Percentiles rank a stretch among this genome's conserved stretches.
These are phyloP conservation scores for Paralagenidium karlingii DNA, from an alignment of 352 stramenopile genomes.

Conservation along the genomic window DNA sequence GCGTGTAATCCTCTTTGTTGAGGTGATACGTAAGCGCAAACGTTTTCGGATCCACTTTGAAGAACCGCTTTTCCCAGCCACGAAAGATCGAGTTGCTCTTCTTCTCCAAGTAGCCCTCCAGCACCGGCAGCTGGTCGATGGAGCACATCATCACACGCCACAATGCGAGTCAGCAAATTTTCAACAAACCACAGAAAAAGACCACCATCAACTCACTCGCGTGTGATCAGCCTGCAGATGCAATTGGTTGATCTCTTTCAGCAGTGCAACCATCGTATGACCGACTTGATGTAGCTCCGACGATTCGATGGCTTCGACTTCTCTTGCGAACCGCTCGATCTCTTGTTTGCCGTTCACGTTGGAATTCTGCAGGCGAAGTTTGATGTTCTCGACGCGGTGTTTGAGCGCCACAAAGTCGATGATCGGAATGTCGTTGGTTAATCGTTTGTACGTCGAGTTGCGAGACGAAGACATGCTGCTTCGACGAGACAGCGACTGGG, in stretches of 20 bases:
- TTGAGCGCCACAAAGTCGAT: conserved; percentile 28
- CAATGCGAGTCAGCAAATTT: too few species aligned
- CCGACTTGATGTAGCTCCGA: conserved; percentile 29
- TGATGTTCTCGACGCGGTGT: conserved; percentile 33
- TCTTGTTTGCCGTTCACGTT: conserved; percentile 27
- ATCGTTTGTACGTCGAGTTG: conserved; percentile 1
- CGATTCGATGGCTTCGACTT: conserved; percentile 20
- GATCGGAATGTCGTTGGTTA: conserved; percentile 12
- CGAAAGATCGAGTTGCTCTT: conserved; percentile 69
- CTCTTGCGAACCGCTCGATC: conserved; percentile 18
- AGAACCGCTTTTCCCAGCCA: conserved; percentile 51
- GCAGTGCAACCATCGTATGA: conserved; percentile 30
- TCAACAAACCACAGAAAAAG: too few species aligned
- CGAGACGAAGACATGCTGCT: too few species aligned
- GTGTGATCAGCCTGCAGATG: conserved; percentile 16
- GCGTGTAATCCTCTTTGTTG: conserved; percentile 38
- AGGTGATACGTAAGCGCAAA: conserved; percentile 59
- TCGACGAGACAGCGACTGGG: too few species aligned
- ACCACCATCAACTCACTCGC: too few species aligned
- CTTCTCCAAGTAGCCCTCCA: conserved; percentile 61
- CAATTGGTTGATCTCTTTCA: conserved; percentile 40
- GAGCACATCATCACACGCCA: not conserved
- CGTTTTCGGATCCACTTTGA: conserved; percentile 54
- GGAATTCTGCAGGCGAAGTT: too few species aligned
- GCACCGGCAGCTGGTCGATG: conserved; percentile 30